phyloP scores from a whole-genome alignment of 2,329 filamentous ascomycete genomes.

The Fusarium kyushuense region DNA sequence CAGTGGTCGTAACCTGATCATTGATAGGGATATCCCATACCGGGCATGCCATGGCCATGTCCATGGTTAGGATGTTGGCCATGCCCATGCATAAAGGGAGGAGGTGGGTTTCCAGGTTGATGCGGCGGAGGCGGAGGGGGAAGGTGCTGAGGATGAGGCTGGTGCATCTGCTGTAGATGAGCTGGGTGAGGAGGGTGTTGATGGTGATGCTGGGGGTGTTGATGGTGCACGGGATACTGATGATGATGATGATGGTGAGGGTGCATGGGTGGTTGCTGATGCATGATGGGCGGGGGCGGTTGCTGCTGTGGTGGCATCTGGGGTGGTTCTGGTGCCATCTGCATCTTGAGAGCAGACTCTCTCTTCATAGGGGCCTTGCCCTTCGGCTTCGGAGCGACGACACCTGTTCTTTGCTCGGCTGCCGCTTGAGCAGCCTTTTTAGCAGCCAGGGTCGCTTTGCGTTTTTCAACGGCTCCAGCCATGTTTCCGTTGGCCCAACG shows the following conservation, averaged over 20 bases:
- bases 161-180: constrained; percentile 37
- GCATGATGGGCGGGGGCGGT: constrained; percentile 27
- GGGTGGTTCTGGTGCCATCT: constrained; percentile 38
- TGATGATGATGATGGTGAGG: constrained; percentile 31
- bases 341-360: constrained; percentile 47
- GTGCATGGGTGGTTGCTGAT: constrained; percentile 35
- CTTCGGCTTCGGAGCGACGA: constrained; percentile 56
- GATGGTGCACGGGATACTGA: constrained; percentile 34
- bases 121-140: constrained; percentile 41
- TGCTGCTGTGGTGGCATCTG: constrained; percentile 32
- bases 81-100: constrained; percentile 43
- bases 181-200: constrained; percentile 33
- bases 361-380: constrained; percentile 52
- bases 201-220: constrained; percentile 30
- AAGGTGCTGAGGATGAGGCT: constrained; percentile 39
- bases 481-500: constrained; percentile 72
- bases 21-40: constrained; percentile 48
- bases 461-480: constrained; percentile 70
- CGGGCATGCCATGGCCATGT: constrained; percentile 43
- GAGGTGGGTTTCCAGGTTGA: constrained; percentile 35
- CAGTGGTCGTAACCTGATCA: constrained; percentile 6
- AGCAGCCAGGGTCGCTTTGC: constrained; percentile 69
- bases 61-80: constrained; percentile 26
- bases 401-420: constrained; percentile 53
- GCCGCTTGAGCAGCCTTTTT: constrained; percentile 66